Evolutionary conservation across 495 filamentous ascomycete species (phyloP), one percentile per base, ranked within the genome.

Genomic region (Penicilliopsis zonata): DNA sequence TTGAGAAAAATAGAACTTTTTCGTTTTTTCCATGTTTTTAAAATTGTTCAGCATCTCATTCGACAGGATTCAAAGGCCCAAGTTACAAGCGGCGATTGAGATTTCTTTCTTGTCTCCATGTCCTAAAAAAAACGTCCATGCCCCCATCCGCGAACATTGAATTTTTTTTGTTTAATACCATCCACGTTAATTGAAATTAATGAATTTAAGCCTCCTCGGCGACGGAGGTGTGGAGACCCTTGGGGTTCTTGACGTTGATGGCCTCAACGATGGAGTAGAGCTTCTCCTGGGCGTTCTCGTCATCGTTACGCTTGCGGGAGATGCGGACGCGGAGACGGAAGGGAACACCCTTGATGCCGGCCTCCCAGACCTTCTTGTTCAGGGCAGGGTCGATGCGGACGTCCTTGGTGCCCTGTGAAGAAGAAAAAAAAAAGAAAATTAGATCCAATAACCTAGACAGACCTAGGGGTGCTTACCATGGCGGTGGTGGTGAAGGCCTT

Each of bases 331-430:
- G 87, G 43, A 99, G 74, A 61, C 90, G 76, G 80, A 80, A 96
- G 33, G 87, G 85, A 43, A 94, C 86, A 54, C 92, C 92, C 77
- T 95, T 95, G 69, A 99, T 77, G 62, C 90, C 90, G 56, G 81
- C 72, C 66, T 99, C 92, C 90, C 90, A 99, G 65, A 99, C 88
- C 75, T 99, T 95, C 81, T 99, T 99, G 78, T 99, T 99, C 44
- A 99, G 70, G 62, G 84, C 82, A 43, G 90, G 90, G 72, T 96
- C 90, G 57, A 99, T 65, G 46, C 90, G 90, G 69, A 99, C 90
- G 61, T 99, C 90, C 54, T 76, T 67, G 63, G 90, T 99, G 59
- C 90, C 90, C 90, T 98, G 43, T 40, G 25, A 14, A 28, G 25
- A 30, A 18, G 15, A 18, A 31, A 35, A 20, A 30, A 21, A 4